These are phyloP conservation scores for Helichrysum umbraculigerum DNA, from an alignment of 129 eudicot genomes.

Conservation along the genomic window DNA sequence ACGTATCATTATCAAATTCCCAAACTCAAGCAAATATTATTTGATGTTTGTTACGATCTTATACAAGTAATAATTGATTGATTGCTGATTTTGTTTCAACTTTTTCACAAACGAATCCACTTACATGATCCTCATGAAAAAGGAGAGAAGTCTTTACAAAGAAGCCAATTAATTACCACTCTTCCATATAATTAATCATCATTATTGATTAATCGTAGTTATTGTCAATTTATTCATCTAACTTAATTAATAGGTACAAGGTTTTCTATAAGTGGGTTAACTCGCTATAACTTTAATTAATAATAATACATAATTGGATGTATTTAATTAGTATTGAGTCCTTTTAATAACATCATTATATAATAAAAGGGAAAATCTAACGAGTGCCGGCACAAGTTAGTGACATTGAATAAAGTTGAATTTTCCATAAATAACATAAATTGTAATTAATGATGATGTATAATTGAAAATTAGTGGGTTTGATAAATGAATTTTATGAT, in stretches of 20 bases:
- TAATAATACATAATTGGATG: neutral
- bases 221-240: neutral
- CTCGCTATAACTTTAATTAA: neutral
- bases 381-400: too few species aligned
- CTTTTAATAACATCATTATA: neutral
- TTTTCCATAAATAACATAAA: too few species aligned
- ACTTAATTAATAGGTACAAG: neutral
- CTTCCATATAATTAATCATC: neutral
- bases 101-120: neutral
- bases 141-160: constrained; percentile 17
- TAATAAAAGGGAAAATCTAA: too few species aligned
- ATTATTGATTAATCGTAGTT: neutral
- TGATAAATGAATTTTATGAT: too few species aligned
- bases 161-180: constrained; percentile 19
- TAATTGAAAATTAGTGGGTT: too few species aligned
- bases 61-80: neutral
- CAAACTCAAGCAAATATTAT: constrained; percentile 6
- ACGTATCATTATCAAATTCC: constrained; percentile 26
- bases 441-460: too few species aligned
- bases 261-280: neutral
- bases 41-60: constrained; percentile 20
- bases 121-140: constrained; percentile 7
- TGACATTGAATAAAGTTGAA: too few species aligned
- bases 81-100: constrained; percentile 12
- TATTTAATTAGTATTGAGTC: neutral